Evolutionary conservation across 75 land plant species (phyloP), one percentile per base, ranked within the genome.

Genomic region (Gnetum montanum): DNA sequence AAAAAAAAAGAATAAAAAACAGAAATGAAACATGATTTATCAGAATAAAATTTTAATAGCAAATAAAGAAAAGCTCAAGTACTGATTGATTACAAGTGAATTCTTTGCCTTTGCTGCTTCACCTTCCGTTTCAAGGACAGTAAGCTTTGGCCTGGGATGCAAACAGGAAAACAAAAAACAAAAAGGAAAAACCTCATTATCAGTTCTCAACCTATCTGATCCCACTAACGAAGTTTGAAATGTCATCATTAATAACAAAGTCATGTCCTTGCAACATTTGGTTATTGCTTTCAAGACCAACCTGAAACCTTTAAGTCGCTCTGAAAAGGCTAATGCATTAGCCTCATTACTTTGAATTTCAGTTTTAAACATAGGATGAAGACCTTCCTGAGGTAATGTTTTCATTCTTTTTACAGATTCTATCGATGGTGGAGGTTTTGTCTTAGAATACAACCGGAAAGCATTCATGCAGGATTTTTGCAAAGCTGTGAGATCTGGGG

Each of bases 101-200:
- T 72, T 56, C 62, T 90, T 95, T 46, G 83, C 66, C 49, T 81
- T 92, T 28, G 86, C 81, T 49, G 78, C 76, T 56, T 90, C 99
- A 11, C 73, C 96, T 67, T 95, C 96, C 49, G 97, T 74, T 58
- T 95, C 99, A 64, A 95, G 61, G 36, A 95, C 74, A 33, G 99
- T 95, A 57, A 83, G 91, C 73, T 79, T 90, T 22, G 99, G 97
- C 59, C 99, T 89, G 57, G 34, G 29, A 34, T 49, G n/a, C 56
- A 62, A 22, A 3, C 18, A 62, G 60, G 8, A n/a, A n/a, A n/a
- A n/a, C n/a, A n/a, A n/a, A n/a, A n/a, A n/a, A n/a, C n/a, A n/a
- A n/a, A 22, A 18, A 28, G 45, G 45, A 40, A 5, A 33, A 15
- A 59, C n/a, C 31, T 53, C 36, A 52, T n/a, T n/a, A n/a, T n/a